Base-by-base conservation (phyloP, 495 filamentous ascomycete genomes). In the Talaromyces borbonicus region DNA sequence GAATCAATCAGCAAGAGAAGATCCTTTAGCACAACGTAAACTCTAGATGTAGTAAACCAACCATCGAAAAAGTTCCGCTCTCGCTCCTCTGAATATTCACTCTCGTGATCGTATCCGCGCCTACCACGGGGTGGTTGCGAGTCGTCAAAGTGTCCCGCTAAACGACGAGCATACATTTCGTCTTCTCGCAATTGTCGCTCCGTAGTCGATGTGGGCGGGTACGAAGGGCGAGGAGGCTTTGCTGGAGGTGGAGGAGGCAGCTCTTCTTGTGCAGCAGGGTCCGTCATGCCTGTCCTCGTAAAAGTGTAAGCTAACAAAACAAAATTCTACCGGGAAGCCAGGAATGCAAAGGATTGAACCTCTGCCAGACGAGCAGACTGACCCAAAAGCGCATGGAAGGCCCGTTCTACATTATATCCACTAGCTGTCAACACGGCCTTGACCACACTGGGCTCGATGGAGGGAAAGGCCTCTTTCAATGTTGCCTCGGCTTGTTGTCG, bases 341-440 rank as follows among this genome's bases (percentile, higher is more conserved):
- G n/a, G n/a, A n/a, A n/a, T n/a, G n/a, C n/a, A n/a, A n/a, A 5
- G 19, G 12, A 37, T 22, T 15, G 7, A 27, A 25, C 18, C 9
- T 9, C 18, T 29, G 27, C 16, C 20, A 8, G 11, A 16, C 36
- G 55, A 8, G 20, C 8, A 31, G 27, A 48, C 77, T 46, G 66
- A 87, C 87, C 83, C 19, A 98, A 73, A 6, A 99, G 77, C 22
- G 93, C 92, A 67, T 95, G 92, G 69, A 97, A 97, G 30, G 92
- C 92, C 9, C 88, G 85, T 58, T 99, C 92, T 33, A 99, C 79
- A 53, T 82, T 77, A 33, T 87, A 92, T 51, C 82, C 76, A 60
- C 90, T 95, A 7, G 92, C 92, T 9, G 70, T 67, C 46, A 99
- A 66, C 7, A 98, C 85, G 12, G 92, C 92, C 63, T 83, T 93